Evolutionary conservation across 2,329 filamentous ascomycete genomes (phyloP), one percentile per base, ranked within the genome.

Genomic region (Diplodia intermedia): DNA sequence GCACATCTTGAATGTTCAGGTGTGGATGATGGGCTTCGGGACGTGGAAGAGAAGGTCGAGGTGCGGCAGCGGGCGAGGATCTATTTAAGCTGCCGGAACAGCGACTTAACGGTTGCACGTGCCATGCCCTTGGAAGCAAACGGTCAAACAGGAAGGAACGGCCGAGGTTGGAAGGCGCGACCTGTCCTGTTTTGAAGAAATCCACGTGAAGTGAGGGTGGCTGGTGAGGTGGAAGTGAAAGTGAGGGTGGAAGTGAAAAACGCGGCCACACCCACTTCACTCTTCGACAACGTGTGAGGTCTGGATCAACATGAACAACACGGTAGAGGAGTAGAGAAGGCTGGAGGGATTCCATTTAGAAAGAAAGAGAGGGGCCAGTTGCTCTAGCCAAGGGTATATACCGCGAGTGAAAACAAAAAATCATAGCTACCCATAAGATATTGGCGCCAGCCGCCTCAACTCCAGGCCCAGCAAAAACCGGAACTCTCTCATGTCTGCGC

Each of bases 361-460:
- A 11, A 38, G n/a, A 23, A 15, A 26, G 12, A 57, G 33, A 57
- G 36, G n/a, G 36, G 33, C 54, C 6, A 29, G 14, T 23, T 14
- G n/a, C 26, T 20, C 54, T 57, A n/a, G 12, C 26, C n/a, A n/a
- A 38, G 54, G 54, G 54, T 57, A 57, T 57, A 57, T 57, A 29
- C 54, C 54, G 54, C 54, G 23, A 40, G 31, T 57, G 36, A 40
- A 40, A 57, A 57, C 12, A 38, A 20, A 14, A 23, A 57, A 38
- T n/a, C 54, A 36, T 55, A 18, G 14, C 53, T 55, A 18, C 26
- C 31, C n/a, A 55, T 33, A 7, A 36, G 29, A 18, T 36, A 36
- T 3, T n/a, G 31, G 8, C 3, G 26, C 9, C 53, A 36, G 29
- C 31, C 15, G 26, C 11, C 29, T 55, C 3, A 55, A 55, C 53